Evolutionary conservation across 2,329 filamentous ascomycete species (phyloP).

Genomic region (Ilyonectria robusta): DNA sequence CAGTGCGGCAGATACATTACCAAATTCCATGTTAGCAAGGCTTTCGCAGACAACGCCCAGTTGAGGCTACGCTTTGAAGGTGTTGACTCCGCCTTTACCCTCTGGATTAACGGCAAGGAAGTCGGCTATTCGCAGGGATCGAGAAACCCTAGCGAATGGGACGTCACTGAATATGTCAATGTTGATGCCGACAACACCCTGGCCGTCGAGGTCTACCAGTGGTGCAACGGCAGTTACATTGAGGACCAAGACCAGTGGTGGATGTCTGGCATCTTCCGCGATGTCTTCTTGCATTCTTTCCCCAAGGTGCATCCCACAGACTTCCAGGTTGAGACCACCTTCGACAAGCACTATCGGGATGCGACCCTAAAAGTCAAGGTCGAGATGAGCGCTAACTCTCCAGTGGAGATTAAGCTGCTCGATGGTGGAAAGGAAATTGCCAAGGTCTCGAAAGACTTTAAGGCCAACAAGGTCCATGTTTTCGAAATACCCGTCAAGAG

Average conservation of each 20-base stretch:
- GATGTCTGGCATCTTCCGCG: slow-evolving; percentile 74
- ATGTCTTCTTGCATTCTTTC: slow-evolving; percentile 76
- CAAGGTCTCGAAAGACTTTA: slow-evolving; percentile 1
- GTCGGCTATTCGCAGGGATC: slow-evolving; percentile 82
- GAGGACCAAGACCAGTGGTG: slow-evolving; percentile 82
- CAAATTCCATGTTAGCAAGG: slow-evolving; percentile 65
- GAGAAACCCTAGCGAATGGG: slow-evolving; percentile 81
- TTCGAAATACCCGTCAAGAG: slow-evolving; percentile 60
- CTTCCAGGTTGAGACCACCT: slow-evolving; percentile 67
- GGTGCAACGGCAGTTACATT: slow-evolving; percentile 79
- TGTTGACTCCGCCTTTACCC: slow-evolving; percentile 79
- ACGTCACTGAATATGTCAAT: slow-evolving; percentile 70
- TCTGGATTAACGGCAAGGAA: slow-evolving; percentile 77
- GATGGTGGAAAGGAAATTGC: slow-evolving; percentile 43
- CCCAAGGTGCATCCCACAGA: slow-evolving; percentile 69
- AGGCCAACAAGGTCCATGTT: slow-evolving; percentile 43
- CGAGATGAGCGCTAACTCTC: slow-evolving; percentile 54
- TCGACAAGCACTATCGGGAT: slow-evolving; percentile 68
- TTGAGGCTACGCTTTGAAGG: slow-evolving; percentile 81
- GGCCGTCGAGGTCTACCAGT: slow-evolving; percentile 79
- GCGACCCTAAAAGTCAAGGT: slow-evolving; percentile 61
- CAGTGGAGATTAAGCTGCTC: slow-evolving; percentile 53
- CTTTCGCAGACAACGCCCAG: slow-evolving; percentile 63
- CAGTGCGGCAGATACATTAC: slow-evolving; percentile 75
- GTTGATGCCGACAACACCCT: slow-evolving; percentile 66